Conservation (phyloP, 192 early-diverging fungal genomes). For the Coemansia sp. region DNA sequence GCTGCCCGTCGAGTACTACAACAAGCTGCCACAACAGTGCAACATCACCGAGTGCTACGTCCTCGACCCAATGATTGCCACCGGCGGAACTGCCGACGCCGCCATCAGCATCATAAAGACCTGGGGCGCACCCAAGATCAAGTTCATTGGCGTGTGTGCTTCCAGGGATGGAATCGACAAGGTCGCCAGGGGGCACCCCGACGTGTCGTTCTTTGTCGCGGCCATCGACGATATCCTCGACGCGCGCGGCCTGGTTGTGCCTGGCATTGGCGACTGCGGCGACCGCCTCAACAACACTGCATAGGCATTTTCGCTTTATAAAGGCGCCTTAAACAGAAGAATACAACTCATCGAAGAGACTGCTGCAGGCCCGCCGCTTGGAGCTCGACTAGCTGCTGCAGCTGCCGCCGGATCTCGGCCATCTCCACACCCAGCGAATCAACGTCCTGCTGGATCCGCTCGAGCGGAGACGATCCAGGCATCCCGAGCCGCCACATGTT, state of each 20-base stretch:
- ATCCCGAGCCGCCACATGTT: conserved; percentile 21
- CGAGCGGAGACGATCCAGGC: conserved; percentile 6
- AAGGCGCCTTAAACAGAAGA: neutral
- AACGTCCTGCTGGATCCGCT: conserved; percentile 17
- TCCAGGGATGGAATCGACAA: conserved; percentile 49
- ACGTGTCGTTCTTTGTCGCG: conserved; percentile 54
- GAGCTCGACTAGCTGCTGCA: conserved; percentile 12
- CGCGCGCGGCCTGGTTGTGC: conserved; percentile 54
- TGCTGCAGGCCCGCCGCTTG: neutral
- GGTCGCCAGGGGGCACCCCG: conserved; percentile 45
- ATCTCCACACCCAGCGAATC: conserved; percentile 24
- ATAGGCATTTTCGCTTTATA: conserved; percentile 1
- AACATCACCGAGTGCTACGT: conserved; percentile 64
- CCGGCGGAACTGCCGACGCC: conserved; percentile 71
- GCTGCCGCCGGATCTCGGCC: conserved; percentile 6
- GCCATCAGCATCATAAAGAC: conserved; percentile 70
- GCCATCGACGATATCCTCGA: conserved; percentile 56
- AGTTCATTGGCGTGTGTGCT: conserved; percentile 60
- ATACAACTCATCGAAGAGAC: neutral
- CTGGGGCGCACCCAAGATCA: conserved; percentile 72
- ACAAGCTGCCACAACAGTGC: conserved; percentile 71
- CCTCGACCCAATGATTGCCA: conserved; percentile 80
- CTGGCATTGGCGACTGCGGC: conserved; percentile 64
- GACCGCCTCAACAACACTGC: conserved; percentile 59
- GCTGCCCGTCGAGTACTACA: conserved; percentile 90